Evolutionary conservation across 2,329 filamentous ascomycete genomes (phyloP), one percentile per base, ranked within the genome.

Genomic region (Claviceps quebecensis): DNA sequence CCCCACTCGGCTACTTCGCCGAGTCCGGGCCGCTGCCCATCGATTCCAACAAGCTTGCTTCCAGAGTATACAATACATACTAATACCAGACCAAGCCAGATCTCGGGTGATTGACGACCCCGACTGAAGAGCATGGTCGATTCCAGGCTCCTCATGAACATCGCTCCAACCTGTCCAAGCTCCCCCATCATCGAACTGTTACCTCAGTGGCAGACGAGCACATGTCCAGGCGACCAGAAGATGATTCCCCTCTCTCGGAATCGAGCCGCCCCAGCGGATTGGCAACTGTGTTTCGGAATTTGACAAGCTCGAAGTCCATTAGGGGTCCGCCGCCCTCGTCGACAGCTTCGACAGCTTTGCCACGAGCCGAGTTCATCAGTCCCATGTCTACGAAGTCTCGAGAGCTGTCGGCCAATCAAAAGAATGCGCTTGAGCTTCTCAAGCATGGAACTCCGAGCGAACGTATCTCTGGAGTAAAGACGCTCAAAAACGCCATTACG

Each of bases 231-330:
- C 72, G 73, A 60, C 68, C 74, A 58, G 76, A 76, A 70, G 78
- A 82, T 70, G 74, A 73, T 60, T 63, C 69, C 57, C 70, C 72
- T 54, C 72, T 73, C 56, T 72, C 74, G 59, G 79, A 83, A 63
- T 69, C 75, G 52, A 76, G 72, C 67, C 72, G 67, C 60, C 65
- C 71, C 41, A 71, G 78, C 55, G 78, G 77, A 58, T 71, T 84
- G 59, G 78, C 77, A 59, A 76, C 77, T 58, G 79, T 84, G 55
- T 79, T 84, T 62, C 81, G 80, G 60, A 79, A 76, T 58, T 68
- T 84, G 58, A 75, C 80, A 47, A 73, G 72, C 59, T 72, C 71
- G 53, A 80, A 74, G 63, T 67, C 74, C 53, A 71, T 70, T 45
- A 81, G 76, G 58, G 72, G 75, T 22, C 69, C 72, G 47, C 68